Evolutionary conservation across 1,139 yeast species (phyloP).

Genomic region (Pichia sp.): DNA sequence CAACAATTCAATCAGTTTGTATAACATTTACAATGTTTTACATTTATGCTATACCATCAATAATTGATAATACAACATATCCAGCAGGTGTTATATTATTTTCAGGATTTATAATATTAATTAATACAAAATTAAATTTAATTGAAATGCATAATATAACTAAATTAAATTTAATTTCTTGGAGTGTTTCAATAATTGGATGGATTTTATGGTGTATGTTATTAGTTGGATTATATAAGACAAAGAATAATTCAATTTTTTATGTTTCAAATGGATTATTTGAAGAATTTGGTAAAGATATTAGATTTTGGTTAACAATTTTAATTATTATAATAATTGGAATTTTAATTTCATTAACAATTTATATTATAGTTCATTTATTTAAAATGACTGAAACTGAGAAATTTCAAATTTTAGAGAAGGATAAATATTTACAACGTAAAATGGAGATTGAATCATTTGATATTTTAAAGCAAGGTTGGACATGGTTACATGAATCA

Average conservation of each 20-base stretch:
- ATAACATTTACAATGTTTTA: conserved; percentile 61
- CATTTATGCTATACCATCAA: conserved; percentile 61
- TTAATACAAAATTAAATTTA: conserved; percentile 72
- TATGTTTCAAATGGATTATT: conserved; percentile 65
- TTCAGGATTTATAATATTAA: conserved; percentile 61
- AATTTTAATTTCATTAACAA: conserved; percentile 55
- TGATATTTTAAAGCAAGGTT: conserved; percentile 69
- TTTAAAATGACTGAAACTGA: conserved; percentile 71
- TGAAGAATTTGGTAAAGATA: conserved; percentile 67
- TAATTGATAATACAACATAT: conserved; percentile 66
- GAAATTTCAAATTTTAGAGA: conserved; percentile 68
- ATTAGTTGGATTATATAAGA: conserved; percentile 59
- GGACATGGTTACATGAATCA: conserved; percentile 55
- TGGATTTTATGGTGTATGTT: conserved; percentile 83
- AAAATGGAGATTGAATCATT: conserved; percentile 68
- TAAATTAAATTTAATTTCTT: conserved; percentile 62
- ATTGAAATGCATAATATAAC: conserved; percentile 81
- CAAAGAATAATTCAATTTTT: conserved; percentile 55
- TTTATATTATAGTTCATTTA: conserved; percentile 50
- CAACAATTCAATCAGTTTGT: conserved; percentile 65
- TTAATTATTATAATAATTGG: conserved; percentile 52
- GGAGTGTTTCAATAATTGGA: conserved; percentile 73
- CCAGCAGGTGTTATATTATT: conserved; percentile 76
- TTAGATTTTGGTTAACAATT: conserved; percentile 79
- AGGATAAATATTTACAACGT: conserved; percentile 57